Evolutionary conservation across 106 monocot genomes (phyloP).

Genomic region (Phalaenopsis equestris): DNA sequence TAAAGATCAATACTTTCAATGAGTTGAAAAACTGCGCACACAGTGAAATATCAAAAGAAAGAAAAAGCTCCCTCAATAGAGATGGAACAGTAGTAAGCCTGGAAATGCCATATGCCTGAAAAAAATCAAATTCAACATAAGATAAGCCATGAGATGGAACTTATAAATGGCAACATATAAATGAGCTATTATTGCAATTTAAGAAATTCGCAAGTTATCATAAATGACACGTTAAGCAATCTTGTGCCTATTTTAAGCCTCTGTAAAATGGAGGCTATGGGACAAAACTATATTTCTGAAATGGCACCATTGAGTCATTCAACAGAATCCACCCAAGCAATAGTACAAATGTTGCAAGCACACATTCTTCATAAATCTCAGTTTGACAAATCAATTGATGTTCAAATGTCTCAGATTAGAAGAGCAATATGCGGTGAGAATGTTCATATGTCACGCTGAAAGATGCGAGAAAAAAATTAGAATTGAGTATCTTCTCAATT

Average conservation of each 20-base stretch:
- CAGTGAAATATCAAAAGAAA: constrained; percentile 21
- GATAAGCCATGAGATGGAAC: not conserved
- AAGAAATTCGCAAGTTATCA: not conserved
- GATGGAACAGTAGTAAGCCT: constrained; percentile 71
- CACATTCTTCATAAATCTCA: not conserved
- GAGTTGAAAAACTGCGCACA: constrained; percentile 22
- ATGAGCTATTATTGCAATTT: not conserved
- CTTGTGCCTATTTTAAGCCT: not conserved
- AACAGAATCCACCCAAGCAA: too few species aligned
- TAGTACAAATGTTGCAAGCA: not conserved
- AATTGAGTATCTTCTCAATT: not conserved
- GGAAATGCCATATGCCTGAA: constrained; percentile 75
- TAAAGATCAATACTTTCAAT: constrained; percentile 72
- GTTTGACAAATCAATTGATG: not conserved
- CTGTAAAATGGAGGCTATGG: too few species aligned
- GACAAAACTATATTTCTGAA: not conserved
- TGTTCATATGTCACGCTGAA: not conserved
- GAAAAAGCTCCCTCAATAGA: constrained; percentile 45
- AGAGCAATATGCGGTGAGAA: not conserved
- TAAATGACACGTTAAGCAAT: not conserved
- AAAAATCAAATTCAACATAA: constrained; percentile 10
- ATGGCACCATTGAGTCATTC: too few species aligned
- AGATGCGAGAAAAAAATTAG: not conserved
- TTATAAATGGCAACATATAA: not conserved
- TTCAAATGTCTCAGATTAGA: not conserved